Base-by-base conservation (phyloP, 2,329 filamentous ascomycete genomes). In the Aspergillus caelatus region DNA sequence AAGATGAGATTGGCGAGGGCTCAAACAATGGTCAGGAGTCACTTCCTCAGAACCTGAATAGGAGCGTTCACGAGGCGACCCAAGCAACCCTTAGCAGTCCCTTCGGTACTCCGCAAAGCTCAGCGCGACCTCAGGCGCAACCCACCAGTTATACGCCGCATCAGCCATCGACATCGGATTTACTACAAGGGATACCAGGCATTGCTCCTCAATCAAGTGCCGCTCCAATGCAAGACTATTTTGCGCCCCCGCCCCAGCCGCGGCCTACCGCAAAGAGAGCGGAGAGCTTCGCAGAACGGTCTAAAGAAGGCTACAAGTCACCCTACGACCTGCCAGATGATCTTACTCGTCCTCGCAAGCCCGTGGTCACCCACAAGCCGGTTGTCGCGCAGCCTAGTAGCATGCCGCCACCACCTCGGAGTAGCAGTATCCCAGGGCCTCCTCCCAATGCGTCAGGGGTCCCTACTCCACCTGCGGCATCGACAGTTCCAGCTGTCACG, bases 301-400 rank as follows among this genome's bases (percentile, higher is more conserved):
- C 92, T 3, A 98, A 96, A 78, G 92, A 92, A 61, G 94, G 94
- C 9, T 99, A 99, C 75, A 86, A 90, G 56, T 98, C 94, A 23
- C 95, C 95, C 0, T 99, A 97, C 72, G 96, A 99, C 79, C 83
- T 99, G 23, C 95, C 95, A 4, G 92, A 95, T 79, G 94, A 97
- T 60, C 86, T 99, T 34, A 86, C 84, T 30, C 76, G 78, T 30
- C 79, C 90, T 72, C 84, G 88, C 76, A 89, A 91, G 81, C 83
- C 89, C 58, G 77, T 82, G 7, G 88, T 85, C 71, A 83, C 85
- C 71, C 86, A 87, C 63, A 86, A 86, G 59, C 78, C 85, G 50
- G 80, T 82, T 7, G 80, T 81, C 62, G 74, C 79, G 56, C 73
- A 79, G 41, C 79, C 83, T 39, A 77, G 79, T 30, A 75, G 72